These are phyloP conservation scores for Aspergillus calidoustus DNA, from an alignment of 2,329 filamentous ascomycete species.

Conservation along the genomic window DNA sequence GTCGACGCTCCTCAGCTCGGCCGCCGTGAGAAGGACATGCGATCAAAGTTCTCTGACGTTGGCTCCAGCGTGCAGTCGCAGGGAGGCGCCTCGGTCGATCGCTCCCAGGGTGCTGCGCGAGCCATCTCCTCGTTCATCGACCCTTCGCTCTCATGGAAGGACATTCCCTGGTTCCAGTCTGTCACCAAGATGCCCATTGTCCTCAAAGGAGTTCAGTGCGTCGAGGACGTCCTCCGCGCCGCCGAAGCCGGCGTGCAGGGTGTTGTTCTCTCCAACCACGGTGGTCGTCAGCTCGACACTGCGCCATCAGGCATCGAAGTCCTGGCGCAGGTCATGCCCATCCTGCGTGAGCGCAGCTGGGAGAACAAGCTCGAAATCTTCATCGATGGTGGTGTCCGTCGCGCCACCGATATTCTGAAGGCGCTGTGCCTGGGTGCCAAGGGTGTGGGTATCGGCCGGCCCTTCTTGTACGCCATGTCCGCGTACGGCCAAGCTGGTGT, in stretches of 20 bases:
- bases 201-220: conserved; percentile 93
- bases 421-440: conserved; percentile 89
- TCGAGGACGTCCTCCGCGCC: conserved; percentile 92
- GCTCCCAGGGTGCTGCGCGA: conserved; percentile 86
- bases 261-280: conserved; percentile 94
- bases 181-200: conserved; percentile 96
- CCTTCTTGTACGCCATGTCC: conserved; percentile 96
- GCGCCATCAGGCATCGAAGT: conserved; percentile 88
- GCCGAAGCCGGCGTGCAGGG: conserved; percentile 80
- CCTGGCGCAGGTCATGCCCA: conserved; percentile 89
- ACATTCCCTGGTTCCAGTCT: conserved; percentile 88
- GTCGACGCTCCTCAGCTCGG: conserved; percentile 97
- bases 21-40: conserved; percentile 96
- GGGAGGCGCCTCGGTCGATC: conserved; percentile 73
- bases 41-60: conserved; percentile 82
- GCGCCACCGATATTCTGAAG: conserved; percentile 94
- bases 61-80: conserved; percentile 79
- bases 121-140: conserved; percentile 98
- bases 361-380: conserved; percentile 83
- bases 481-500: conserved; percentile 87
- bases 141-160: conserved; percentile 88
- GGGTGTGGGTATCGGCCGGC: conserved; percentile 90
- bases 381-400: conserved; percentile 86
- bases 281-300: conserved; percentile 91
- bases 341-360: conserved; percentile 73